Evolutionary conservation across 2,329 filamentous ascomycete genomes (phyloP), one percentile per base, ranked within the genome.

Genomic region (Waltergamsia citrina): DNA sequence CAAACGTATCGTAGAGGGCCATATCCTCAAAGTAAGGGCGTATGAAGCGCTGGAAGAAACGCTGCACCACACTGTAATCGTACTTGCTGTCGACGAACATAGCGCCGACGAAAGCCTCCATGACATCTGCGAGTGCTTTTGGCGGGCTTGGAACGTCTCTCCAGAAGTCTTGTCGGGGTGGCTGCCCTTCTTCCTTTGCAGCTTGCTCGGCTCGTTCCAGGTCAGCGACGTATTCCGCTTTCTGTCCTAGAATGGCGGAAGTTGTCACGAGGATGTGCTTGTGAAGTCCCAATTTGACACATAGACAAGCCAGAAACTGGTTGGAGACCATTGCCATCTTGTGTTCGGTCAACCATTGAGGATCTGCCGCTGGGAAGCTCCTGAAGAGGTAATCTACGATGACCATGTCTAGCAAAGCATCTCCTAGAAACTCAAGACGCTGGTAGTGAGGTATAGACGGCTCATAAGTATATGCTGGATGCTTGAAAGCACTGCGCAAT

Each of bases 301-400:
- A 82, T 4, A 96, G 65, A 14, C 79, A 85, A 2, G 84, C 86
- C 2, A 95, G 69, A 50, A 96, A 98, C 40, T 88, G 87, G 60
- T 98, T 98, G 34, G 85, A 92, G 0, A 92, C 88, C 85, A 98
- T 95, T n/a, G 88, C 86, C 79, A 93, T 95, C 61, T 96, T 96
- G 67, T 96, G 90, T 57, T 96, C 92, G 0, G 92, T 96, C 38
- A 98, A 67, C 90, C 90, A 96, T 53, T 96, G 88, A 0, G 92
- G 90, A 48, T 94, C 87, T 38, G 81, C 84, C 33, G 74, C 64
- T 0, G 87, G 86, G 45, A 83, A 86, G 4, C 66, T 69, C 44
- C 78, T 70, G 59, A 86, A 96, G 4, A 98, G 68, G 46, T 85
- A 78, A 45, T 88, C 82, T 6, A 85, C 76, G 31, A 95, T 62